Percentiles rank a stretch among this genome's conserved stretches.
Conservation (phyloP, 2,329 filamentous ascomycete genomes). For the Pseudodiploospora longispora region DNA sequence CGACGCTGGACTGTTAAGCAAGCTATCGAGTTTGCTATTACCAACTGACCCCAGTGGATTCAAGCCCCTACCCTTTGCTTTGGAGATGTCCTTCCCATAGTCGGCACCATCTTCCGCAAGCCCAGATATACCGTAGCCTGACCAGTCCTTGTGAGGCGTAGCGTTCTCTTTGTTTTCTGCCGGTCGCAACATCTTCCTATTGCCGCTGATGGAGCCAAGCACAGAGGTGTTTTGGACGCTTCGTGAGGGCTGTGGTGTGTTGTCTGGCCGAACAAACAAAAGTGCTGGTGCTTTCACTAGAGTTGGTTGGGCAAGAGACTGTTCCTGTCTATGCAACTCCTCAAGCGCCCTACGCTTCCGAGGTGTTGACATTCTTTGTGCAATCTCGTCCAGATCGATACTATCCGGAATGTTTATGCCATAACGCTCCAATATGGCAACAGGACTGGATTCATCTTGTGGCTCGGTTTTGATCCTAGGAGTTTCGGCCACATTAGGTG, state of each 20-base stretch:
- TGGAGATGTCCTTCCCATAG: conserved; percentile 14
- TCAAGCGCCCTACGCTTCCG: conserved; percentile 25
- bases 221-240: conserved; percentile 17
- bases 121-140: conserved; percentile 30
- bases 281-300: conserved; percentile 11
- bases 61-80: conserved; percentile 2
- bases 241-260: conserved; percentile 1
- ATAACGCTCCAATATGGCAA: conserved; percentile 12
- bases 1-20: conserved; percentile 23
- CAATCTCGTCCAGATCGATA: conserved; percentile 43
- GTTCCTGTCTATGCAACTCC: conserved; percentile 5
- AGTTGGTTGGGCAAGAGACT: conserved; percentile 2
- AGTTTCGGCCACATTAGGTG: conserved; percentile 14
- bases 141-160: conserved; percentile 13
- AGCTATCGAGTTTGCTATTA: conserved; percentile 23
- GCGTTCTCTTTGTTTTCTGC: conserved; percentile 14
- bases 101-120: conserved; percentile 42
- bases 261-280: conserved; percentile 14
- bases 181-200: conserved; percentile 18
- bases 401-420: conserved; percentile 42
- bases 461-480: conserved; percentile 36
- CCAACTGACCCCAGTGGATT: conserved; percentile 5
- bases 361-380: conserved; percentile 25
- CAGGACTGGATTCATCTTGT: conserved; percentile 20
- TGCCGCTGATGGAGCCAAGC: conserved; percentile 30